Percentiles rank a stretch among this genome's conserved stretches.
Evolutionary conservation across 2,329 filamentous ascomycete species (phyloP).

Genomic region (Ilyonectria sp.): DNA sequence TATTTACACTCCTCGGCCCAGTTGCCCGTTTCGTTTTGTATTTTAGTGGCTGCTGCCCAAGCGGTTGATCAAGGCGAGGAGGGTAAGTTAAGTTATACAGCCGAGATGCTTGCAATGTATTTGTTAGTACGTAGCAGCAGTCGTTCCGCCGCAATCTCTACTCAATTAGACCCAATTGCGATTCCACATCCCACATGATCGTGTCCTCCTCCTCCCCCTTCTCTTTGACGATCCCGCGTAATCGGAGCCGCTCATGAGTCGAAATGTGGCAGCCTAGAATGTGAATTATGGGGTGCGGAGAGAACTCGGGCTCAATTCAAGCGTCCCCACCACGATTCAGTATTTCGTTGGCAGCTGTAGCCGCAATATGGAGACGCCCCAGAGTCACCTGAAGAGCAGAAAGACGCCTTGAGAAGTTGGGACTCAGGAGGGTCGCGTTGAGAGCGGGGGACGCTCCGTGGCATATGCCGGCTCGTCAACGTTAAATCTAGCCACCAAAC

Average conservation of each 20-base stretch:
- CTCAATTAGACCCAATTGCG: conserved; percentile 9
- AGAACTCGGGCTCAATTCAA: conserved; percentile 5
- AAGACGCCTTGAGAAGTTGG: neutral
- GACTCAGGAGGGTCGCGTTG: conserved; percentile 31
- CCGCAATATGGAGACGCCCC: conserved; percentile 37
- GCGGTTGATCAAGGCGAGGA: neutral
- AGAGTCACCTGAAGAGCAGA: conserved; percentile 24
- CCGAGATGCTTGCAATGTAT: neutral
- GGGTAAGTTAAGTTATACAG: no score
- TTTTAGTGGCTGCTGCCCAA: neutral
- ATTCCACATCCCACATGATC: conserved; percentile 12
- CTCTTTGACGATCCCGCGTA: neutral
- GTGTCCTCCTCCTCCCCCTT: neutral
- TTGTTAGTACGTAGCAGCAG: neutral
- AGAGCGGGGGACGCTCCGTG: conserved; percentile 20
- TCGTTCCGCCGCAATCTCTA: neutral
- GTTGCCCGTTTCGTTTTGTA: neutral
- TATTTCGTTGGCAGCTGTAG: conserved; percentile 30
- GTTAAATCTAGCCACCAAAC: conserved; percentile 1
- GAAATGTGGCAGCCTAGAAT: conserved; percentile 34
- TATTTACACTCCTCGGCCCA: neutral
- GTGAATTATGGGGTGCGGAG: conserved; percentile 9
- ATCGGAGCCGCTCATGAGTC: conserved; percentile 3
- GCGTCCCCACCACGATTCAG: conserved; percentile 11
- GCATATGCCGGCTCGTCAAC: neutral